Conservation (phyloP, 2,329 filamentous ascomycete genomes). For the Colletotrichum sp. region DNA sequence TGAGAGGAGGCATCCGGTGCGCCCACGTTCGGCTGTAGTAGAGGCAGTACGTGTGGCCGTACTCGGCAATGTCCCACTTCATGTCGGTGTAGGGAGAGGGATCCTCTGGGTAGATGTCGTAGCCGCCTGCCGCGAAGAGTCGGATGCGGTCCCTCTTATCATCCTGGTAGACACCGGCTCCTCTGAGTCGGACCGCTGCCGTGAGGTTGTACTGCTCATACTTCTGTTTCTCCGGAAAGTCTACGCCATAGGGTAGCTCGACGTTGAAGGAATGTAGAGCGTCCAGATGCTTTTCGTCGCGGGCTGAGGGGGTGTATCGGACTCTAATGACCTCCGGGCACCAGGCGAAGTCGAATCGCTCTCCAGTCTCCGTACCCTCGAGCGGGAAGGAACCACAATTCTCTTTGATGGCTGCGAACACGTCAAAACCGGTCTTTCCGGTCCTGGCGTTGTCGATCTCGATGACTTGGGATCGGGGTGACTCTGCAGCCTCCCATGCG, state of each 20-base stretch:
- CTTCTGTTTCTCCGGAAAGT: not conserved
- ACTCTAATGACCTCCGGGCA: not conserved
- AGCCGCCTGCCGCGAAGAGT: not conserved
- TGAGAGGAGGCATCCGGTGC: not conserved
- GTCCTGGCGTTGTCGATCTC: not conserved
- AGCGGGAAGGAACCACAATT: not conserved
- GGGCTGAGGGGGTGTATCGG: not conserved
- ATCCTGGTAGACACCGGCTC: not conserved
- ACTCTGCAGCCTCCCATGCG: not conserved
- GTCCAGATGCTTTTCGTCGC: not conserved
- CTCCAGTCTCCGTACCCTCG: not conserved
- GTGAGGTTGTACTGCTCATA: not conserved
- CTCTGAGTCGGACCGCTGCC: not conserved
- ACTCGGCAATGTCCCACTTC: not conserved
- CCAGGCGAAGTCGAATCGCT: not conserved
- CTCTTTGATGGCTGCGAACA: not conserved
- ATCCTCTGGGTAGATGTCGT: not conserved
- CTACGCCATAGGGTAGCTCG: not conserved
- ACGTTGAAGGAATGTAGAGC: not conserved
- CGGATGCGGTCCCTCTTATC: not conserved
- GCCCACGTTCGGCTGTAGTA: not conserved
- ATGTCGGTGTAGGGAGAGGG: not conserved
- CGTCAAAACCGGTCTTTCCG: not conserved
- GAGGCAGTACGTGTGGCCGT: not conserved
- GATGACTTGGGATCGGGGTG: not conserved